These are phyloP conservation scores for Suillus clintonianus DNA, from an alignment of 768 basidiomycete species.

Conservation along the genomic window DNA sequence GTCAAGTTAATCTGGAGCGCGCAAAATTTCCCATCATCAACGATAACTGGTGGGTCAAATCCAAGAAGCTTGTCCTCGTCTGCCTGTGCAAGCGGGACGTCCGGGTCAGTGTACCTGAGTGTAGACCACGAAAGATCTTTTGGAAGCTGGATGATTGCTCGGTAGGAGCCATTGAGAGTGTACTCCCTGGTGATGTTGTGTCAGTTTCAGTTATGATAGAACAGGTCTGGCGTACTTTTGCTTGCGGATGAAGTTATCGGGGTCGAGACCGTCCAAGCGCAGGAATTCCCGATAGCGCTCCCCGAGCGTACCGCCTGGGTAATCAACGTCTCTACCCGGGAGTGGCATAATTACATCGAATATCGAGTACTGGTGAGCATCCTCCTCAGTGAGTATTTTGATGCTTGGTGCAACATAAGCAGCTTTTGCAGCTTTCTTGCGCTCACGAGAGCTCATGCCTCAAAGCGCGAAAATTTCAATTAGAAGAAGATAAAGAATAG, in stretches of 20 bases:
- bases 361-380: constrained; percentile 80
- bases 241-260: constrained; percentile 84
- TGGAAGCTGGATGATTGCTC: constrained; percentile 87
- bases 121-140: constrained; percentile 79
- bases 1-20: constrained; percentile 84
- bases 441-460: constrained; percentile 15
- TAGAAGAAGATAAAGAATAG: background rate
- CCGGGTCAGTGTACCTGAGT: constrained; percentile 89
- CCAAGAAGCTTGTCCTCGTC: constrained; percentile 92
- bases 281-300: constrained; percentile 84
- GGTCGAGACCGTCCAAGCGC: constrained; percentile 83
- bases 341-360: constrained; percentile 98
- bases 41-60: constrained; percentile 68
- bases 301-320: constrained; percentile 86
- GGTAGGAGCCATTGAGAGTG: constrained; percentile 89
- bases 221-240: constrained; percentile 64
- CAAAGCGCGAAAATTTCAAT: constrained; percentile 16
- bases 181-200: constrained; percentile 65
- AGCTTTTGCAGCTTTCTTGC: constrained; percentile 25
- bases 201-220: constrained; percentile 9
- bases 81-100: constrained; percentile 87
- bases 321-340: constrained; percentile 92
- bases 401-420: constrained; percentile 57
- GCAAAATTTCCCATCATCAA: constrained; percentile 77
- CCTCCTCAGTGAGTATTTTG: constrained; percentile 75